These are phyloP conservation scores for Helminthosporium solani DNA, from an alignment of 2,329 filamentous ascomycete species.

Conservation along the genomic window DNA sequence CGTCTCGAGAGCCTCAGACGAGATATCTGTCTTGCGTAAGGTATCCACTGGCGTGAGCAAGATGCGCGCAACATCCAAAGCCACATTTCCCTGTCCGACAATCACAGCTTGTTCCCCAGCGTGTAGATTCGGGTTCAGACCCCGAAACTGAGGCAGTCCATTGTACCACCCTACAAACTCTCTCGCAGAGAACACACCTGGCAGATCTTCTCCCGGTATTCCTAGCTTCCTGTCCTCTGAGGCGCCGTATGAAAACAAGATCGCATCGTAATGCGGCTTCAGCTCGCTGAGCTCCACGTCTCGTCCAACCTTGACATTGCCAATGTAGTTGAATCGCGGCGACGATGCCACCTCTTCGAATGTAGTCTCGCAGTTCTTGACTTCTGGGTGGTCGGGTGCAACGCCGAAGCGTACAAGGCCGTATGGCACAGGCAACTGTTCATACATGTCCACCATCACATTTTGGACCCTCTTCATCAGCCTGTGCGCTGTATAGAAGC, in stretches of 20 bases:
- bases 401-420: conserved; percentile 92
- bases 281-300: conserved; percentile 67
- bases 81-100: conserved; percentile 94
- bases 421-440: conserved; percentile 87
- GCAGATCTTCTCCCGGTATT: conserved; percentile 76
- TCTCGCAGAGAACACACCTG: conserved; percentile 81
- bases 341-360: conserved; percentile 85
- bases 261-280: conserved; percentile 82
- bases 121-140: conserved; percentile 71
- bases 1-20: conserved; percentile 75
- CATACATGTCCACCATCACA: conserved; percentile 90
- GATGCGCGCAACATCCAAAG: conserved; percentile 87
- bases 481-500: conserved; percentile 90
- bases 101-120: conserved; percentile 80
- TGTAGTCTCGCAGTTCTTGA: conserved; percentile 97
- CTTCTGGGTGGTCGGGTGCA: conserved; percentile 97
- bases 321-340: conserved; percentile 83
- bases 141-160: conserved; percentile 78
- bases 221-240: conserved; percentile 76
- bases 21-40: conserved; percentile 82
- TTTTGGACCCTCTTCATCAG: conserved; percentile 73
- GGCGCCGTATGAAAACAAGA: conserved; percentile 91
- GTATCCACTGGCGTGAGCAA: conserved; percentile 73
- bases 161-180: conserved; percentile 99
- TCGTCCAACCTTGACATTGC: conserved; percentile 79